Evolutionary conservation across 75 land plant species (phyloP).

Genomic region (Ceratopteris richardii): DNA sequence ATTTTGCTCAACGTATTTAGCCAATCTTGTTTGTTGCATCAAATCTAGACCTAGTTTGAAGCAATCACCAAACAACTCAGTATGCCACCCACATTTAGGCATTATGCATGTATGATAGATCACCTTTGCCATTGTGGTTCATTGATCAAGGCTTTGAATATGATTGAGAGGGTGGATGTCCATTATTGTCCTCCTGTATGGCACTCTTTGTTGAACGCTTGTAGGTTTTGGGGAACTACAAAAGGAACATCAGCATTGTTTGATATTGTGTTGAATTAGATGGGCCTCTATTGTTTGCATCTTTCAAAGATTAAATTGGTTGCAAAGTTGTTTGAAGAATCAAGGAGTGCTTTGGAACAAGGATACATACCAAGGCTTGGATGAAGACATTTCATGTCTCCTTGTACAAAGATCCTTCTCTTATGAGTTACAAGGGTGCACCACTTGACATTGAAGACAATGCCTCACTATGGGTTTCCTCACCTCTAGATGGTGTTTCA

Average conservation of each 20-base stretch:
- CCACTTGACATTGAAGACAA: too few relatives aligned
- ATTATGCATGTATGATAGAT: constrained; percentile 55
- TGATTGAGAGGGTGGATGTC: constrained; percentile 35
- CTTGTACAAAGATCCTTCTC: too few relatives aligned
- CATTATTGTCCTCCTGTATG: constrained; percentile 28
- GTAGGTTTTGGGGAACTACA: constrained; percentile 32
- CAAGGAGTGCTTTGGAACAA: too few relatives aligned
- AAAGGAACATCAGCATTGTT: too few relatives aligned
- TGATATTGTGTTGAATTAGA: too few relatives aligned
- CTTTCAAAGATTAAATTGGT: too few relatives aligned
- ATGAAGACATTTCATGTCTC: constrained; percentile 16
- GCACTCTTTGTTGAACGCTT: constrained; percentile 41
- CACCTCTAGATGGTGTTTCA: too few relatives aligned
- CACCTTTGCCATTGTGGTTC: constrained; percentile 34
- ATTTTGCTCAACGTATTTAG: constrained; percentile 6
- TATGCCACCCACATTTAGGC: constrained; percentile 37
- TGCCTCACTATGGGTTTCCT: too few relatives aligned
- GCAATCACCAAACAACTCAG: constrained; percentile 28
- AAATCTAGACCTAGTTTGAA: constrained; percentile 20
- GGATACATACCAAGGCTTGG: too few relatives aligned
- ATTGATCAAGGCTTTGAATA: constrained; percentile 26
- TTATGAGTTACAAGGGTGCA: too few relatives aligned
- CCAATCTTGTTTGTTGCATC: constrained; percentile 16
- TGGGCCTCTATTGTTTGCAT: too few relatives aligned
- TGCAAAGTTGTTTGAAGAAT: too few relatives aligned